phyloP scores from a whole-genome alignment of 2,329 filamentous ascomycete genomes.

The Fusarium robinianum region DNA sequence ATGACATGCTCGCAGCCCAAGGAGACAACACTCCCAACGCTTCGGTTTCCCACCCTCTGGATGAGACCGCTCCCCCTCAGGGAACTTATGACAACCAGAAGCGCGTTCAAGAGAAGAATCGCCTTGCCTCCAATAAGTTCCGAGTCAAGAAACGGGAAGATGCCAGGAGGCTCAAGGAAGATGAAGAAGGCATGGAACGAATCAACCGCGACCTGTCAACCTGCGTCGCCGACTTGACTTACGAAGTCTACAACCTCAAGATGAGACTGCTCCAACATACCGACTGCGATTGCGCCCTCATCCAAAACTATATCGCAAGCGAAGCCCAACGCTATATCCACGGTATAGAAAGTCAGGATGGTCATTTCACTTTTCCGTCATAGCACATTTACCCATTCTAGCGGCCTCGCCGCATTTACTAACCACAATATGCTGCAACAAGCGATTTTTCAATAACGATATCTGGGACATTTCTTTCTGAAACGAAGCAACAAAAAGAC shows the following conservation, averaged over 20 bases:
- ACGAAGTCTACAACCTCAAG: constrained; percentile 30
- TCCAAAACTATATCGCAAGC: constrained; percentile 29
- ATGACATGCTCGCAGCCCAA: too few relatives aligned
- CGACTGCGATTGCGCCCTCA: constrained; percentile 30
- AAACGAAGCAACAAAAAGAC: too few relatives aligned
- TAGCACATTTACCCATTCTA: background rate
- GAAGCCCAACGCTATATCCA: constrained; percentile 26
- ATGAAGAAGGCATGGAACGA: constrained; percentile 26
- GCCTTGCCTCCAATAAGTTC: constrained; percentile 35
- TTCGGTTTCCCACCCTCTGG: background rate
- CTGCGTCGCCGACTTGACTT: constrained; percentile 20
- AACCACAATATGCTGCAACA: too few relatives aligned
- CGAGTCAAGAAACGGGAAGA: constrained; percentile 29
- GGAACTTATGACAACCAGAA: background rate
- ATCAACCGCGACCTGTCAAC: constrained; percentile 15
- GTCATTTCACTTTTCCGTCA: too few relatives aligned
- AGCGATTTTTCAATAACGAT: too few relatives aligned
- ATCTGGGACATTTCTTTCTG: too few relatives aligned
- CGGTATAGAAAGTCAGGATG: too few relatives aligned
- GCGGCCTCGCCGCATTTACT: background rate
- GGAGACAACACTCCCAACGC: background rate
- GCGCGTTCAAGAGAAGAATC: constrained; percentile 25
- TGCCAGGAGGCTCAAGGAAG: constrained; percentile 13
- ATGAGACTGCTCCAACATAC: constrained; percentile 31
- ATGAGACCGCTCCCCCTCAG: background rate